Evolutionary conservation across 1,284 basidiomycete genomes (phyloP).

Genomic region (Pascua guehoae): DNA sequence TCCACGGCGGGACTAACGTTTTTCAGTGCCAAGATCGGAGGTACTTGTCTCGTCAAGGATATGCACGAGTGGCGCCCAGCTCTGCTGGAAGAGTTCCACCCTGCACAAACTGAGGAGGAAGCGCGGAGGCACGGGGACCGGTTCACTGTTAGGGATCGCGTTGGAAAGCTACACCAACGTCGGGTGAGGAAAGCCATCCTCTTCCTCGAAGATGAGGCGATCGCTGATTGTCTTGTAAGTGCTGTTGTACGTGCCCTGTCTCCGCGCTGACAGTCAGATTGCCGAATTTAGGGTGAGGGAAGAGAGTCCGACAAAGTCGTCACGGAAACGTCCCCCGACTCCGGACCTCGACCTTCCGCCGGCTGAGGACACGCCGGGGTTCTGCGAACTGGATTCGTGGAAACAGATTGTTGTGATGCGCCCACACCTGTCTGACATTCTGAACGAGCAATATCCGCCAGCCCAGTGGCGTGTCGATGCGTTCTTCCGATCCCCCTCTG

Average conservation of each 20-base stretch:
- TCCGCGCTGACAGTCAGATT: not conserved
- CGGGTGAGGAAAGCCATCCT: conserved; percentile 14
- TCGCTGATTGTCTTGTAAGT: conserved; percentile 29
- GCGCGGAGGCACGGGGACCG: conserved; percentile 6
- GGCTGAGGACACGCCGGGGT: not conserved
- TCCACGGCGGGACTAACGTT: too few species aligned
- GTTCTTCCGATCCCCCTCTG: conserved; percentile 15
- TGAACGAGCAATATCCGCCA: conserved; percentile 28
- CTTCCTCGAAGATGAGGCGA: conserved; percentile 20
- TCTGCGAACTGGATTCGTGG: conserved; percentile 9
- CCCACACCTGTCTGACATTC: conserved; percentile 20
- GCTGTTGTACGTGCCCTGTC: too few species aligned
- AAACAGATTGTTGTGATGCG: conserved; percentile 24
- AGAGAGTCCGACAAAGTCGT: not conserved
- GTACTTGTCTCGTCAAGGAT: conserved; percentile 3
- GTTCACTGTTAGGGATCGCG: conserved; percentile 14
- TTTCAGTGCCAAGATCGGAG: conserved; percentile 2
- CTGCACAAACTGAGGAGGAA: conserved; percentile 12
- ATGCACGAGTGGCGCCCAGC: conserved; percentile 6
- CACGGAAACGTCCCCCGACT: not conserved
- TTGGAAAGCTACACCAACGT: conserved; percentile 4
- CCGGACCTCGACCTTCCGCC: not conserved
- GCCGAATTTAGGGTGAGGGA: not conserved
- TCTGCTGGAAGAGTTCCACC: conserved; percentile 11
- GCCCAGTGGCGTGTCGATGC: conserved; percentile 31